Conservation (phyloP, 129 eudicot species). For the Chrysanthemum makinoi region DNA sequence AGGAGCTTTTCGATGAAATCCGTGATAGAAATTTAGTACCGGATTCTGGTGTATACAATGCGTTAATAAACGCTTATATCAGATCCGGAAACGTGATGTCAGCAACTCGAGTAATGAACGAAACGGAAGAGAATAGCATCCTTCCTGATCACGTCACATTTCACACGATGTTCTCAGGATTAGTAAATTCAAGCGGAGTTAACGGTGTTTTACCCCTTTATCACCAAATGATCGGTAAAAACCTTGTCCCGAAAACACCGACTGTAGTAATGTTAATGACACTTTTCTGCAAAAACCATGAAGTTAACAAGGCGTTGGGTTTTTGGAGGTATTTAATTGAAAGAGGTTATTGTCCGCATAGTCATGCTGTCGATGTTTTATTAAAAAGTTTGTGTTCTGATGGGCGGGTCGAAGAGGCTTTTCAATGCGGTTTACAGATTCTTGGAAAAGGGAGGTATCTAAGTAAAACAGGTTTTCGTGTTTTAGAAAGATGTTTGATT, state of each 20-base stretch:
- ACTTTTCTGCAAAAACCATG: constrained; percentile 49
- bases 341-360: constrained; percentile 73
- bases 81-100: constrained; percentile 49
- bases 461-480: constrained; percentile 43
- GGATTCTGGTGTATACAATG: constrained; percentile 75
- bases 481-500: constrained; percentile 56
- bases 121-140: constrained; percentile 63
- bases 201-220: constrained; percentile 49
- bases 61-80: constrained; percentile 55
- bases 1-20: constrained; percentile 57
- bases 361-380: constrained; percentile 65
- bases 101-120: constrained; percentile 52
- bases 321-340: not conserved
- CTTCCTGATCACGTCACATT: constrained; percentile 56
- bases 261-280: constrained; percentile 77
- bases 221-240: constrained; percentile 45
- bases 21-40: constrained; percentile 43
- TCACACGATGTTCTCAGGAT: constrained; percentile 64
- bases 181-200: constrained; percentile 48
- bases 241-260: constrained; percentile 67
- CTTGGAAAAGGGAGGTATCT: constrained; percentile 65
- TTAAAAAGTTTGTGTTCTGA: constrained; percentile 58
- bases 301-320: constrained; percentile 49
- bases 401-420: constrained; percentile 63
- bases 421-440: constrained; percentile 50